These are phyloP conservation scores for Klebsormidium nitens DNA, from an alignment of 139 green algal species.

Conservation along the genomic window DNA sequence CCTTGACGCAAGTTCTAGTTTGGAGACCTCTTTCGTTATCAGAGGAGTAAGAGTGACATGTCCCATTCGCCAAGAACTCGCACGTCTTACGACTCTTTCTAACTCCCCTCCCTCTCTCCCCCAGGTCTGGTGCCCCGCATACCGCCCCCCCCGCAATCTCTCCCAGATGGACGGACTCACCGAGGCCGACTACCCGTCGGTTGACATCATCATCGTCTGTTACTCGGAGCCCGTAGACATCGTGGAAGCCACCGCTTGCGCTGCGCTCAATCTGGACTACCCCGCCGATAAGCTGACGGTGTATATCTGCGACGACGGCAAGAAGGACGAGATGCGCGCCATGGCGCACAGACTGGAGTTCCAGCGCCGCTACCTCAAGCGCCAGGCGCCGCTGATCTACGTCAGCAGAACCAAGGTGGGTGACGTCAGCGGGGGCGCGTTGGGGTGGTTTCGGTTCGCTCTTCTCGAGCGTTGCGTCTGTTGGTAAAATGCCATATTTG, in stretches of 20 bases:
- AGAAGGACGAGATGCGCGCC: neutral
- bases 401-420: neutral
- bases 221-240: constrained; percentile 16
- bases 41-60: no score
- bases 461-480: no score
- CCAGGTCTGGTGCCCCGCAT: constrained; percentile 2
- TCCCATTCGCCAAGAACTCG: no score
- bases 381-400: neutral
- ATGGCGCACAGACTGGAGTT: constrained; percentile 18
- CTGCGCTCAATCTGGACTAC: constrained; percentile 16
- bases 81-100: no score
- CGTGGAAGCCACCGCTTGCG: constrained; percentile 26
- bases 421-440: no score
- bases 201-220: constrained; percentile 26
- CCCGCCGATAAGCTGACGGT: constrained; percentile 8
- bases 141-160: neutral
- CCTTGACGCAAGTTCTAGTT: no score
- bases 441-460: no score
- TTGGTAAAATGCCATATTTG: no score
- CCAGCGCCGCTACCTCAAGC: neutral
- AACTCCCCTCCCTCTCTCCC: no score
- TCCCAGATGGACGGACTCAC: constrained; percentile 6
- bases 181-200: constrained; percentile 2
- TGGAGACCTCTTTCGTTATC: no score
- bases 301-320: constrained; percentile 19